Evolutionary conservation across 1,284 basidiomycete species (phyloP).

Genomic region (Trichosporon asahii): DNA sequence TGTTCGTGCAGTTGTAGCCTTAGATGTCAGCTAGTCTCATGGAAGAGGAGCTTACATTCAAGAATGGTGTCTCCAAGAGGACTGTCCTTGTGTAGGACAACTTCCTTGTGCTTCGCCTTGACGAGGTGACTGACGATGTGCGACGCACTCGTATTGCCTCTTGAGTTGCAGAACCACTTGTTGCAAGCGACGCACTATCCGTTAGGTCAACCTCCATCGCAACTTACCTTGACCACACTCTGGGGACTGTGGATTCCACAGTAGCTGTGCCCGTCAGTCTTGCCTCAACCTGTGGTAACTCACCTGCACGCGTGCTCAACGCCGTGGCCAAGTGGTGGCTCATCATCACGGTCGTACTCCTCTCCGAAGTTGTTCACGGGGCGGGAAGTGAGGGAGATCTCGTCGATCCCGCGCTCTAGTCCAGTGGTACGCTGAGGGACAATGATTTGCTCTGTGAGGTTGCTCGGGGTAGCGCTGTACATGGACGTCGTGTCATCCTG

Average conservation of each 20-base stretch:
- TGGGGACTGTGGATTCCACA: conserved; percentile 98
- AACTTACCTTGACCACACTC: conserved; percentile 78
- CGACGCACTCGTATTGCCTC: conserved; percentile 94
- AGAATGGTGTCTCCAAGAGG: conserved; percentile 95
- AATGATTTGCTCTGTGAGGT: conserved; percentile 46
- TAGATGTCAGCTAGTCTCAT: conserved; percentile 27
- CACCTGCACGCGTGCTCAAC: conserved; percentile 94
- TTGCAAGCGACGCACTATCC: conserved; percentile 76
- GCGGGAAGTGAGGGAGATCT: conserved; percentile 24
- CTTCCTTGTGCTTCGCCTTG: conserved; percentile 98
- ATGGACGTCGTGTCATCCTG: conserved; percentile 77
- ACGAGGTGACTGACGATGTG: conserved; percentile 99
- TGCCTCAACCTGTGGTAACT: conserved; percentile 32
- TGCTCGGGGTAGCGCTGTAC: conserved; percentile 53
- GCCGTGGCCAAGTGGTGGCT: conserved; percentile 72
- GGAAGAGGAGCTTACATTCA: conserved; percentile 60
- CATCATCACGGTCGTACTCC: conserved; percentile 73
- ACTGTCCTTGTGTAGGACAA: conserved; percentile 90
- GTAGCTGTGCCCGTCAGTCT: conserved; percentile 61
- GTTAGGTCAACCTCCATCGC: conserved; percentile 2
- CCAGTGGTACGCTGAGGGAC: conserved; percentile 15
- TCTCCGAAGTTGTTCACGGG: conserved; percentile 30
- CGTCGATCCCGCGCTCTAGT: conserved; percentile 25
- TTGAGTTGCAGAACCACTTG: conserved; percentile 99
- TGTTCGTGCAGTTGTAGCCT: conserved; percentile 96